Percentiles rank a stretch among this genome's conserved stretches.
Conservation (phyloP, 257 asterid species). For the Solanum bulbocastanum region DNA sequence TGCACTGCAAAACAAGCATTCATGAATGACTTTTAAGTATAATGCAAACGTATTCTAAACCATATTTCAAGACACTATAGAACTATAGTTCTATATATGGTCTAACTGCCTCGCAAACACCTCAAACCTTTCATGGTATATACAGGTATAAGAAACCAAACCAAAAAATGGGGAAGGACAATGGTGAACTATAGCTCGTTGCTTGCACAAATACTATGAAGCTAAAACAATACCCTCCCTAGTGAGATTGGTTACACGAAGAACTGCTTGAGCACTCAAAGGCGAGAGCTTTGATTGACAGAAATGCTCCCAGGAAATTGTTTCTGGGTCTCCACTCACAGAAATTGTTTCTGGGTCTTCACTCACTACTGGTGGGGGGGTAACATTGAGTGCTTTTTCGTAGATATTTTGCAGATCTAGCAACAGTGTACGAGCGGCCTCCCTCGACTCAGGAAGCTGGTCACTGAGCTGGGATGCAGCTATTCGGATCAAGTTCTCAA, state of each 20-base stretch:
- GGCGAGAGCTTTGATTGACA: slow-evolving; percentile 88
- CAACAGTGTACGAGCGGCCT: slow-evolving; percentile 75
- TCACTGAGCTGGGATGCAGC: slow-evolving; percentile 85
- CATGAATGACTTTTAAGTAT: neutral
- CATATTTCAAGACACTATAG: slow-evolving; percentile 7
- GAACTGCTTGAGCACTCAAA: slow-evolving; percentile 80
- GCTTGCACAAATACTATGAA: slow-evolving; percentile 30
- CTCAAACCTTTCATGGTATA: slow-evolving; percentile 45
- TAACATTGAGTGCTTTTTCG: slow-evolving; percentile 30
- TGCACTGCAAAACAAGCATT: neutral
- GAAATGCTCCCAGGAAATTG: slow-evolving; percentile 67
- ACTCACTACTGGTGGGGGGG: slow-evolving; percentile 15
- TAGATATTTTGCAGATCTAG: slow-evolving; percentile 59
- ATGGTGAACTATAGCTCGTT: slow-evolving; percentile 14
- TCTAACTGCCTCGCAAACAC: slow-evolving; percentile 26
- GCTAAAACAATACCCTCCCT: slow-evolving; percentile 48
- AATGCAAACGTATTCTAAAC: neutral
- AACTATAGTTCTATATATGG: slow-evolving; percentile 23
- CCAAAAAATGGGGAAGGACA: slow-evolving; percentile 11
- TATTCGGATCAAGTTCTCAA: slow-evolving; percentile 69
- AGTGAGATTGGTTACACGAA: slow-evolving; percentile 67
- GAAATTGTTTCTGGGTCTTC: slow-evolving; percentile 34
- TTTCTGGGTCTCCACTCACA: slow-evolving; percentile 1
- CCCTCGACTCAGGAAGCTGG: slow-evolving; percentile 89
- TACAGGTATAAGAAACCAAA: slow-evolving; percentile 43